phyloP scores from a whole-genome alignment of 1,284 basidiomycete genomes.

The Porodaedalea pini region DNA sequence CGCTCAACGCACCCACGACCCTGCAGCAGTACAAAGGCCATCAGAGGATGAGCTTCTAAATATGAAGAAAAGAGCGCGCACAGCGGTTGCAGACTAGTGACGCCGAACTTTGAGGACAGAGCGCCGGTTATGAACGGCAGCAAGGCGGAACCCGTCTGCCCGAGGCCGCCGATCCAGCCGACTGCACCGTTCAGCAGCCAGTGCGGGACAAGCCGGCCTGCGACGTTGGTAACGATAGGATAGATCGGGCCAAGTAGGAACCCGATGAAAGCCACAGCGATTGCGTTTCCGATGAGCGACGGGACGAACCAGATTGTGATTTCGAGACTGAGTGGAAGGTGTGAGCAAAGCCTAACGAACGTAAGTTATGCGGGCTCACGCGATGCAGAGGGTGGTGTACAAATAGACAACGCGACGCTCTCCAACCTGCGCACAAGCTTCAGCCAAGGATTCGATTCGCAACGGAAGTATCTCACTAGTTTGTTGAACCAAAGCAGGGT shows the following conservation, averaged over 20 bases:
- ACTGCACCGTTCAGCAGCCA: constrained; percentile 64
- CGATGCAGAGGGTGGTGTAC: constrained; percentile 49
- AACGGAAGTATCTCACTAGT: constrained; percentile 34
- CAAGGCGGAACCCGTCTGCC: constrained; percentile 63
- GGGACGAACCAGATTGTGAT: constrained; percentile 37
- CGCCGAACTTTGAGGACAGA: constrained; percentile 51
- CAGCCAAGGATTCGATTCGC: neutral
- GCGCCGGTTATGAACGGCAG: constrained; percentile 64
- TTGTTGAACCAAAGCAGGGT: constrained; percentile 55
- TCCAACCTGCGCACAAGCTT: constrained; percentile 40
- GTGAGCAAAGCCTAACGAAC: neutral
- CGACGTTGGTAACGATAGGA: constrained; percentile 62
- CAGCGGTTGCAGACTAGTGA: constrained; percentile 55
- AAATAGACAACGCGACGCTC: constrained; percentile 50
- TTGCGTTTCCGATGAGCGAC: constrained; percentile 34
- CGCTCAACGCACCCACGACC: constrained; percentile 11
- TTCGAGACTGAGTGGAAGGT: constrained; percentile 27
- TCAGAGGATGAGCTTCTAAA: neutral
- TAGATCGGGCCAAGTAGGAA: constrained; percentile 58
- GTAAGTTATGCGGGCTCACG: constrained; percentile 30
- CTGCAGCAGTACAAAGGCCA: neutral
- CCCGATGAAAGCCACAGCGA: constrained; percentile 37
- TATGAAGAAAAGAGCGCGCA: constrained; percentile 32
- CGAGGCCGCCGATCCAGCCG: constrained; percentile 64
- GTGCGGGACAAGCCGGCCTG: constrained; percentile 53